Percentiles rank a stretch among this genome's conserved stretches.
These are phyloP conservation scores for Boletus reticulatus DNA, from an alignment of 768 basidiomycete genomes.

Conservation along the genomic window DNA sequence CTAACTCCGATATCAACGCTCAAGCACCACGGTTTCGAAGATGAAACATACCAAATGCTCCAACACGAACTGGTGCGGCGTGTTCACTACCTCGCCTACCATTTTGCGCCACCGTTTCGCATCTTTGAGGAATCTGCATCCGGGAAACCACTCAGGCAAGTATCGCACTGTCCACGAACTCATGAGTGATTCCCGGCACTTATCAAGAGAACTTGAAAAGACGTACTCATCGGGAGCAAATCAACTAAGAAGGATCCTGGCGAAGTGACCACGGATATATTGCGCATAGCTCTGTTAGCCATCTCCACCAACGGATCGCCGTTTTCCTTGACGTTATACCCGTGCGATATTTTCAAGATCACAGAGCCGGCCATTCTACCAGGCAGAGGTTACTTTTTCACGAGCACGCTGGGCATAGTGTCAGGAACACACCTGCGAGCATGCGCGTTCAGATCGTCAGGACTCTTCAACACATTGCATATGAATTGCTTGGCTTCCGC, in stretches of 20 bases:
- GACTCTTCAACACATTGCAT: background rate
- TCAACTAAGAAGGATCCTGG: constrained; percentile 11
- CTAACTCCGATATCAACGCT: background rate
- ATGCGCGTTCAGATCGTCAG: constrained; percentile 4
- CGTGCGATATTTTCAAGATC: constrained; percentile 35
- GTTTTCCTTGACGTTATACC: constrained; percentile 28
- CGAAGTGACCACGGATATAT: constrained; percentile 3
- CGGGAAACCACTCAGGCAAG: constrained; percentile 21
- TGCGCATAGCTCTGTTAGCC: constrained; percentile 22
- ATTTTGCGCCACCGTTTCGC: constrained; percentile 3
- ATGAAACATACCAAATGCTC: constrained; percentile 1
- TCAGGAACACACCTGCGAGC: constrained; percentile 1
- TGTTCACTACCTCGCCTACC: constrained; percentile 1
- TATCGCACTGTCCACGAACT: constrained; percentile 3
- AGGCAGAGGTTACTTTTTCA: background rate
- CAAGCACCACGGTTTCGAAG: background rate
- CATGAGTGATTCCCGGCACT: background rate
- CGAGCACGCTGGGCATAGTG: background rate
- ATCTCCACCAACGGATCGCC: constrained; percentile 33
- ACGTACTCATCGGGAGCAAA: constrained; percentile 4
- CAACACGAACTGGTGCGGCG: constrained; percentile 6
- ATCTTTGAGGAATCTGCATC: constrained; percentile 9
- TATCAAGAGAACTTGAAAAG: background rate
- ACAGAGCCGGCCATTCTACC: constrained; percentile 13
- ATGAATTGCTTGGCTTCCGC: constrained; percentile 4